Evolutionary conservation across 352 stramenopile species (phyloP).

Genomic region (Phytophthora macrochlamydospora): DNA sequence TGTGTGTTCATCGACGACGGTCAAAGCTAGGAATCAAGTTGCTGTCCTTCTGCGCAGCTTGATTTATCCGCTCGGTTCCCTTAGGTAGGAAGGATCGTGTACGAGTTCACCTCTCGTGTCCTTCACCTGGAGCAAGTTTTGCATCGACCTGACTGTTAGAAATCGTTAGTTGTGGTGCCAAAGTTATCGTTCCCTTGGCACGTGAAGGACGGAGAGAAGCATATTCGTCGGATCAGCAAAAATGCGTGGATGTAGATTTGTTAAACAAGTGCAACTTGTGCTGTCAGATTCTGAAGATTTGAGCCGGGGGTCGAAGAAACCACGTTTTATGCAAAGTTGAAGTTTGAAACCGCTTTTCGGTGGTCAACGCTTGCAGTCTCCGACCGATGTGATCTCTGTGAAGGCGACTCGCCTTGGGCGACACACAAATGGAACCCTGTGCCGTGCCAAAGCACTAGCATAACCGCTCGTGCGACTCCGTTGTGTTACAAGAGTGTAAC

Average conservation of each 20-base stretch:
- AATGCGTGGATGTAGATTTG: conserved; percentile 1
- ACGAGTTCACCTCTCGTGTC: conserved; percentile 5
- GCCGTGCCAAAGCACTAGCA: no score
- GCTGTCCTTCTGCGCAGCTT: conserved; percentile 12
- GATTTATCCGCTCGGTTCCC: conserved; percentile 17
- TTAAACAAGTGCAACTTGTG: not conserved
- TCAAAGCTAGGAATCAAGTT: not conserved
- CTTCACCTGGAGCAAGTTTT: conserved; percentile 14
- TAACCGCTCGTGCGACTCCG: no score
- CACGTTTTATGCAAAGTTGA: not conserved
- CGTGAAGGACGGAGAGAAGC: not conserved
- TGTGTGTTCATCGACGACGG: not conserved
- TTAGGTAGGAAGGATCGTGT: not conserved
- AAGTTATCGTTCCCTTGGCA: not conserved
- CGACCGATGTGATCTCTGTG: no score
- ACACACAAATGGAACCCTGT: no score
- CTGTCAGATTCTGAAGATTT: not conserved
- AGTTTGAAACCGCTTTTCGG: no score
- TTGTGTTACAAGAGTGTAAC: no score
- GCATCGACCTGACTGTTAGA: conserved; percentile 10
- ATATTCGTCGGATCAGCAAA: not conserved
- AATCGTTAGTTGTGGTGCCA: conserved; percentile 14
- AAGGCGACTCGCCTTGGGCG: no score
- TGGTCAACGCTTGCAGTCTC: no score
- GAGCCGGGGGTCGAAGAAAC: not conserved